Evolutionary conservation across 306 rosid species (phyloP), one percentile per base, ranked within the genome.

Genomic region (Dryas drummondii): DNA sequence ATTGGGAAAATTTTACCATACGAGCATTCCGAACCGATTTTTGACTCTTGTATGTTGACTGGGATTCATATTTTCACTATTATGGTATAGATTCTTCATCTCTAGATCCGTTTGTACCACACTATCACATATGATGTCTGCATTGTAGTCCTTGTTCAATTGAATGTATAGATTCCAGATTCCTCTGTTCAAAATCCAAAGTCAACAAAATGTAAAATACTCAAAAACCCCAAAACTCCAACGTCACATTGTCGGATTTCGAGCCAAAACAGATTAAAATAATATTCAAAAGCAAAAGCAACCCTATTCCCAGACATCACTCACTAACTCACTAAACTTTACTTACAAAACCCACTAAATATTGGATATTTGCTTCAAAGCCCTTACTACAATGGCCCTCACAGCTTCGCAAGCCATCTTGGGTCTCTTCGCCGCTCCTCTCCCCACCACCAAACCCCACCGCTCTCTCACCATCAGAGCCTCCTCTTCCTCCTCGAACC

Each of bases 371-470:
- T 32, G 37, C 37, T 32, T 32, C 37, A 32, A 32, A 32, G 37
- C 37, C 37, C 37, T 32, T 32, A 2, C 53, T 49, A 72, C 88
- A 15, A 83, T 86, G 89, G 88, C 92, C 13, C 32, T 83, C 16
- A 73, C 79, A 37, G 65, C 74, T 72, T 32, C 79, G 70, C 74
- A 52, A 50, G 45, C 80, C 11, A 55, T 81, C 1, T 81, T 44
- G 0, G 7, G 47, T 44, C 73, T 19, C 54, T 72, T 82, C 37
- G 50, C 75, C 14, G 73, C 67, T 74, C 78, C 74, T 5, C 80
- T 65, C 37, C 76, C 47, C 16, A 10, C 68, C 5, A 67, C 68
- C 5, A 67, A 22, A 3, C 67, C 40, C 3, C 37, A 32, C 42
- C 64, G 4, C 12, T 48, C 68, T 2, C 48, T 78, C 63, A 56